These are phyloP conservation scores for Conticribra weissflogii DNA, from an alignment of 108 stramenopile genomes.

Conservation along the genomic window DNA sequence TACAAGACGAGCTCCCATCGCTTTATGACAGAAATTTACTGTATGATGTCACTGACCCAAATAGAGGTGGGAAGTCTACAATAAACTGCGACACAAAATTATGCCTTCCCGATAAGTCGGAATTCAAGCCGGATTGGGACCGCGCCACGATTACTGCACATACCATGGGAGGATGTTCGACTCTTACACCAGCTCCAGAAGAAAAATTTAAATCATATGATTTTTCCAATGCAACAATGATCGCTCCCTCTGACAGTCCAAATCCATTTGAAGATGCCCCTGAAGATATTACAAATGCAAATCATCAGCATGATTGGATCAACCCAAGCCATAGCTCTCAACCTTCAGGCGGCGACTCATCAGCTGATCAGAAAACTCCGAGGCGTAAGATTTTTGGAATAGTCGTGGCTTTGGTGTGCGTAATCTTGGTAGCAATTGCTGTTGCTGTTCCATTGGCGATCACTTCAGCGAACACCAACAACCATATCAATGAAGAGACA, in stretches of 20 bases:
- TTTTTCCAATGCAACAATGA: background rate
- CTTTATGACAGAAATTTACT: background rate
- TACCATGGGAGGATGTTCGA: background rate
- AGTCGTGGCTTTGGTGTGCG: background rate
- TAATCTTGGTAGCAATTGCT: background rate
- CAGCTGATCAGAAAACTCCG: background rate
- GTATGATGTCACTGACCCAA: background rate
- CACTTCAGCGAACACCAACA: background rate
- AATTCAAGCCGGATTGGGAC: background rate
- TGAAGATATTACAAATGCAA: background rate
- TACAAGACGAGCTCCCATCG: background rate
- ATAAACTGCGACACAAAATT: background rate
- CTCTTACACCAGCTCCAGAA: background rate
- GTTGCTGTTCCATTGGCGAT: background rate
- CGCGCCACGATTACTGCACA: background rate
- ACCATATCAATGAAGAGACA: background rate
- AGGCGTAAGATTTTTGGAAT: background rate
- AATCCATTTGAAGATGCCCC: background rate
- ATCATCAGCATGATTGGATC: background rate
- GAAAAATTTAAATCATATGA: background rate
- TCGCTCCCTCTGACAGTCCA: background rate
- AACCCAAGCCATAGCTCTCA: background rate
- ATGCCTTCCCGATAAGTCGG: background rate
- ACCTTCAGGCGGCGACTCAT: background rate
- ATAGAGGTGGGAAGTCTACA: background rate